phyloP scores from a whole-genome alignment of 768 basidiomycete genomes.

The Rhizopogon roseolus region DNA sequence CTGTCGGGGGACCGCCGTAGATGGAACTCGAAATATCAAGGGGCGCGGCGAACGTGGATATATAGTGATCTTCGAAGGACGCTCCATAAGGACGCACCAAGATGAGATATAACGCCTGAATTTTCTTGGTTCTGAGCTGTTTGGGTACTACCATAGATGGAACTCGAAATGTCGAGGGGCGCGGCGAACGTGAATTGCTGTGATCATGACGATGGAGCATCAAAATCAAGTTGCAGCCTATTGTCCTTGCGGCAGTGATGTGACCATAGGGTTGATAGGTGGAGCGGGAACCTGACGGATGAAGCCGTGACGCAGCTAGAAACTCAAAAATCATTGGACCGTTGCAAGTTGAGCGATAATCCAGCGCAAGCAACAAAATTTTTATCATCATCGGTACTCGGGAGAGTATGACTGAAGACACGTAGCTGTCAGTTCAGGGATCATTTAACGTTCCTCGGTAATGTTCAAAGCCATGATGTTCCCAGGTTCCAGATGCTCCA shows the following conservation, averaged over 20 bases:
- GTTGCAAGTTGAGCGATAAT: too few species aligned
- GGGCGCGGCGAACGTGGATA: not conserved
- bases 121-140: not conserved
- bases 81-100: not conserved
- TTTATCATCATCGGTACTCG: not conserved
- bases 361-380: not conserved
- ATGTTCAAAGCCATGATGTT: not conserved
- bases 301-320: not conserved
- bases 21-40: not conserved
- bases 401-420: not conserved
- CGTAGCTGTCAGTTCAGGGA: too few species aligned
- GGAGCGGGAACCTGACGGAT: not conserved
- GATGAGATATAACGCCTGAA: not conserved
- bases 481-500: not conserved
- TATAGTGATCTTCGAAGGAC: too few species aligned
- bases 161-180: not conserved
- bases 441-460: not conserved
- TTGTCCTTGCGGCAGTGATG: not conserved
- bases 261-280: too few species aligned
- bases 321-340: not conserved
- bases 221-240: too few species aligned
- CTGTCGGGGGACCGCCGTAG: too few species aligned
- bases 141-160: not conserved
- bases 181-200: not conserved
- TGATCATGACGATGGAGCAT: not conserved